Base-by-base conservation (phyloP, 805 yeast genomes). In the Alloascoidea hylecoeti region DNA sequence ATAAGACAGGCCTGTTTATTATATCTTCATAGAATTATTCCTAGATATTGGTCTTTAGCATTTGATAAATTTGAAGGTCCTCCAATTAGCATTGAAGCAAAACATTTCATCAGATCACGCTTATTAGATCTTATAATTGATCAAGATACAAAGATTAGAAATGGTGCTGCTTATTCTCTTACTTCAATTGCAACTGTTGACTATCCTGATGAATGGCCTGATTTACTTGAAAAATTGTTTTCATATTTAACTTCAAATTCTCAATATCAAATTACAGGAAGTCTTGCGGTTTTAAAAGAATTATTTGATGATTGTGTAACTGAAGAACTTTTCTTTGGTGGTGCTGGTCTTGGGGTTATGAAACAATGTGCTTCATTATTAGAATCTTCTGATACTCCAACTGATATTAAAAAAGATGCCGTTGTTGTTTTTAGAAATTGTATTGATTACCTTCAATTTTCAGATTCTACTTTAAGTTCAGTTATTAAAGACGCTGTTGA, bases 181-280 rank as follows among this genome's bases (percentile, higher is more conserved):
- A 81, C 81, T 3, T 94, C 82, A 49, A 82, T 89, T 13, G 85
- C 95, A 0, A 79, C 81, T 2, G 81, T 77, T 1, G 98, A 89
- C 50, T 89, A 72, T 50, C 98, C 98, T 0, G 97, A 92, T 51
- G 94, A 85, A 52, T 89, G 97, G 97, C 95, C 96, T 0, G 68
- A 64, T 16, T 60, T 88, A 35, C 51, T 82, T 40, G 50, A 56
- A 23, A 54, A 54, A 4, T 49, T 84, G 15, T 75, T 48, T 40
- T 33, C 55, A 59, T 16, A 46, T 35, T 35, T 50, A 30, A 27
- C 35, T 37, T 35, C 41, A 17, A 45, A 42, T 5, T 4, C 30
- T n/a, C 28, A 33, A 4, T 42, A 38, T 16, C 37, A 34, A 16
- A 49, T 71, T 19, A 47, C 72, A 18, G 82, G 82, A 14, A 73